A percentile compares a stretch with the other conserved stretches of the same genome.
Evolutionary conservation across 257 asterid species (phyloP).

Genomic region (Handroanthus guayacan): DNA sequence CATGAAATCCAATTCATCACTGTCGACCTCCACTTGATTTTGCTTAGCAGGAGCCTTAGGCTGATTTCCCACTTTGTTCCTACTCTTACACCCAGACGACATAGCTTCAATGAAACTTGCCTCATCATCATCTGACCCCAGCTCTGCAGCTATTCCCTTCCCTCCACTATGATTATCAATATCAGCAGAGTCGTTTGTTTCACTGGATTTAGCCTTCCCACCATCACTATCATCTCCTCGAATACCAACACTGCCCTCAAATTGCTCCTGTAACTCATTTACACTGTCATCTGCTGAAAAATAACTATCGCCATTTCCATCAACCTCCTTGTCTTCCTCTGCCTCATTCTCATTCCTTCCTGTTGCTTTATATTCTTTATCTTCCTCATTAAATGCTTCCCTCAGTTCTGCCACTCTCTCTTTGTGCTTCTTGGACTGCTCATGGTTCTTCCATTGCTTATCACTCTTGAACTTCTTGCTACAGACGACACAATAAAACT

Average conservation of each 20-base stretch:
- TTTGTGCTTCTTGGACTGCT: constrained; percentile 96
- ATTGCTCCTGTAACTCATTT: constrained; percentile 57
- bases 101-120: constrained; percentile 78
- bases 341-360: constrained; percentile 44
- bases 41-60: constrained; percentile 47
- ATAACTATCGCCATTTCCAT: constrained; percentile 45
- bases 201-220: constrained; percentile 46
- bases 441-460: constrained; percentile 97
- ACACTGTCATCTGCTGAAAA: constrained; percentile 64
- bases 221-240: constrained; percentile 51
- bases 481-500: constrained; percentile 87
- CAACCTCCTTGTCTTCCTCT: constrained; percentile 46
- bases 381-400: constrained; percentile 76
- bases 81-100: constrained; percentile 66
- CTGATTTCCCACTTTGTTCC: constrained; percentile 48
- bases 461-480: constrained; percentile 95
- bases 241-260: constrained; percentile 49
- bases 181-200: constrained; percentile 39
- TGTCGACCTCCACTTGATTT: constrained; percentile 45
- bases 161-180: constrained; percentile 37
- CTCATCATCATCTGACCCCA: constrained; percentile 67
- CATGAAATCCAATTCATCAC: constrained; percentile 80
- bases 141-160: constrained; percentile 38
- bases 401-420: constrained; percentile 88
- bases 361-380: constrained; percentile 54